phyloP scores from a whole-genome alignment of 306 rosid genomes.

The Cyamopsis tetragonoloba region DNA sequence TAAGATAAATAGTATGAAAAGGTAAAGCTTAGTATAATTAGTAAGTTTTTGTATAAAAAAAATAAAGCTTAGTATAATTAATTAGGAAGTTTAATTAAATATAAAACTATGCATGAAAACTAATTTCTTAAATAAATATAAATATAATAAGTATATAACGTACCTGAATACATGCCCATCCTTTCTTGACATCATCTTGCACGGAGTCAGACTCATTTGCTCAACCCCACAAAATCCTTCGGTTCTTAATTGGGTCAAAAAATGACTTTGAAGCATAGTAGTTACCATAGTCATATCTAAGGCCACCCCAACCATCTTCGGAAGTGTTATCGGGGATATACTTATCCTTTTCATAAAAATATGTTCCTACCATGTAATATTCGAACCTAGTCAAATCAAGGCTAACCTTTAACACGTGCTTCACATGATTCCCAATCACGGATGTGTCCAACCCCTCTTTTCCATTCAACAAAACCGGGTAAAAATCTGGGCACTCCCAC shows the following conservation, averaged over 20 bases:
- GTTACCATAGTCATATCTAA: constrained; percentile 86
- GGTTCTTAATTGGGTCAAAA: constrained; percentile 46
- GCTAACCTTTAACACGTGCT: constrained; percentile 65
- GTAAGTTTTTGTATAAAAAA: too few relatives aligned
- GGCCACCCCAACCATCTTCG: constrained; percentile 64
- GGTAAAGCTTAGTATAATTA: too few relatives aligned
- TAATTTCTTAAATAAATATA: too few relatives aligned
- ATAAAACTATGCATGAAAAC: too few relatives aligned
- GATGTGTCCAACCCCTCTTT: constrained; percentile 52
- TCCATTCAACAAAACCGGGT: constrained; percentile 42
- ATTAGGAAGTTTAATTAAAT: too few relatives aligned
- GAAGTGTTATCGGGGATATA: constrained; percentile 54
- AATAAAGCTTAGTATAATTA: too few relatives aligned
- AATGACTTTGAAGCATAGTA: constrained; percentile 90
- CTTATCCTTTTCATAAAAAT: constrained; percentile 28
- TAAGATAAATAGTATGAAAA: too few relatives aligned
- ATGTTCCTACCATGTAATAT: constrained; percentile 65
- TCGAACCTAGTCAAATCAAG: constrained; percentile 75
- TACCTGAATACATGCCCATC: constrained; percentile 96
- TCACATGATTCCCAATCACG: constrained; percentile 24
- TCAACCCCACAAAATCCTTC: constrained; percentile 92
- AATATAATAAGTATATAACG: too few relatives aligned
- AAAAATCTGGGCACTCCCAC: constrained; percentile 96
- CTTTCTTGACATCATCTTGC: constrained; percentile 40
- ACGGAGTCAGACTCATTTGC: constrained; percentile 69